A percentile compares a stretch with the other conserved stretches of the same genome.
Conservation (phyloP, 1,284 basidiomycete species). For the Puccinia hordei region DNA sequence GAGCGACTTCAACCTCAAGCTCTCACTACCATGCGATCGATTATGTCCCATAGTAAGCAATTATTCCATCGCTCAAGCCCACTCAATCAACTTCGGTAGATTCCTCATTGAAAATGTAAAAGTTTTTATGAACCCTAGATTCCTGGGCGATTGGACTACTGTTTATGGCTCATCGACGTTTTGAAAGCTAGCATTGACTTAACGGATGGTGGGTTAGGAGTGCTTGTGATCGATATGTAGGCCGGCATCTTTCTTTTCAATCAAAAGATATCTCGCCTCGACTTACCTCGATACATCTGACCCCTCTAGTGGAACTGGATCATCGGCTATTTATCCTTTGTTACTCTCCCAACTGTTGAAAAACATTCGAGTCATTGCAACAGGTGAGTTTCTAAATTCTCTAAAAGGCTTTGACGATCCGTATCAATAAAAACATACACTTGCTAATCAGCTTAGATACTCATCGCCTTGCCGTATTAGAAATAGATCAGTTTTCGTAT, state of each 20-base stretch:
- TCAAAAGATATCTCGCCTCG: neutral
- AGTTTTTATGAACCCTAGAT: slow-evolving; percentile 6
- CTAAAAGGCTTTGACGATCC: slow-evolving; percentile 1
- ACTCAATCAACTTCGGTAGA: neutral
- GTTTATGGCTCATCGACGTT: slow-evolving; percentile 41
- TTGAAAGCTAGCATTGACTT: slow-evolving; percentile 32
- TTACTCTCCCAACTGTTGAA: slow-evolving; percentile 68
- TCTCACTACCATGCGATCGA: slow-evolving; percentile 70
- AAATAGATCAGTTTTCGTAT: slow-evolving; percentile 70
- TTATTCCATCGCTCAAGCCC: neutral
- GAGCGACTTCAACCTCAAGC: slow-evolving; percentile 70
- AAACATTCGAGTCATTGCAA: slow-evolving; percentile 69
- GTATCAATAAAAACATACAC: neutral
- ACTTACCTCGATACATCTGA: neutral
- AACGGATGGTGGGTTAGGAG: neutral
- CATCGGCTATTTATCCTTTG: slow-evolving; percentile 84
- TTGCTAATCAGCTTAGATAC: neutral
- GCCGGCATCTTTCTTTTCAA: neutral
- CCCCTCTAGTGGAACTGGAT: slow-evolving; percentile 76
- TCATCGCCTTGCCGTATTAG: slow-evolving; percentile 59
- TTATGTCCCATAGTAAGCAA: slow-evolving; percentile 78
- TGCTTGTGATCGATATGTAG: slow-evolving; percentile 27
- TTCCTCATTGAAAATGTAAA: neutral
- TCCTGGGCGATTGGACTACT: slow-evolving; percentile 46
- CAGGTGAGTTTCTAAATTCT: slow-evolving; percentile 64